phyloP scores from a whole-genome alignment of 1,284 basidiomycete genomes.

The Schizophyllum amplum region DNA sequence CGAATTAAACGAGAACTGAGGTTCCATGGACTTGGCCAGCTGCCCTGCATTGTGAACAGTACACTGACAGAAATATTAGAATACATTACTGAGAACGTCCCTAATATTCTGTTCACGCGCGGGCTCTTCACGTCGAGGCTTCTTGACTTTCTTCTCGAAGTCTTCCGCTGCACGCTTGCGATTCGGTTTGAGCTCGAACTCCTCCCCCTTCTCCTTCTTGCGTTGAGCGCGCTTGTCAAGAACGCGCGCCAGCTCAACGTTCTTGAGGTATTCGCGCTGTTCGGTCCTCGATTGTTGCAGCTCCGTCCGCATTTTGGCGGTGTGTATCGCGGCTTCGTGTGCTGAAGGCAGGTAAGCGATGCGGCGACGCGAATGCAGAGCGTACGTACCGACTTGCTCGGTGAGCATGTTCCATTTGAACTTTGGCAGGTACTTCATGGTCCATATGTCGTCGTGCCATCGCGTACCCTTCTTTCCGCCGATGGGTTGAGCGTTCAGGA shows the following conservation, averaged over 20 bases:
- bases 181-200: constrained; percentile 28
- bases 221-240: constrained; percentile 80
- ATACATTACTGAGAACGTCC: neutral
- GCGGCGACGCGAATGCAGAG: neutral
- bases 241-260: constrained; percentile 92
- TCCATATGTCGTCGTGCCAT: constrained; percentile 98
- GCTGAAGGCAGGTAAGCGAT: constrained; percentile 38
- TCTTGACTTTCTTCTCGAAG: constrained; percentile 19
- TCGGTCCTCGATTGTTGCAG: constrained; percentile 83
- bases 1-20: too few relatives aligned
- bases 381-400: constrained; percentile 87
- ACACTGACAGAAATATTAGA: neutral
- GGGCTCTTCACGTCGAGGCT: constrained; percentile 10
- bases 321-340: constrained; percentile 86
- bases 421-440: constrained; percentile 96
- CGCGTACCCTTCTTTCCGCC: constrained; percentile 88
- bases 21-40: neutral
- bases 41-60: neutral
- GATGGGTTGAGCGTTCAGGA: constrained; percentile 95
- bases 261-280: constrained; percentile 89
- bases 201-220: constrained; percentile 48
- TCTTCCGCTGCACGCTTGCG: constrained; percentile 19
- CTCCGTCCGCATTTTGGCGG: constrained; percentile 84
- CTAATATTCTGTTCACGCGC: neutral
- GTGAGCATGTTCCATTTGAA: constrained; percentile 99